Conservation (phyloP, 306 rosid species). For the cucumber (Cucumis sativus) region Cucumber_9930_V3 NC_026655.2:28228001-28228500, state of each 20-base stretch:
- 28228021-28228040: slow-evolving; percentile 5
- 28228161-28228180: slow-evolving; percentile 33
- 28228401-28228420: not conserved
- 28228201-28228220: slow-evolving; percentile 26
- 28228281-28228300: slow-evolving; percentile 37
- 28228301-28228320: slow-evolving; percentile 25
- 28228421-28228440: not conserved
- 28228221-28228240: slow-evolving; percentile 45
- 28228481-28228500: too few species aligned
- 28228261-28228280: slow-evolving; percentile 25
- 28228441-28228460: not conserved
- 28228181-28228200: slow-evolving; percentile 25
- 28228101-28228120: not conserved
- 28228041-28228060: slow-evolving; percentile 20
- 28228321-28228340: slow-evolving; percentile 1
- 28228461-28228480: not conserved
- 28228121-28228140: not conserved
- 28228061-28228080: not conserved
- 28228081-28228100: not conserved
- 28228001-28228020: slow-evolving; percentile 7
- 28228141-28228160: slow-evolving; percentile 9
- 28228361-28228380: not conserved
- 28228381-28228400: slow-evolving; percentile 2
- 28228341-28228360: not conserved
- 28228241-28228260: slow-evolving; percentile 40